Evolutionary conservation across 2,329 filamentous ascomycete species (phyloP).

Genomic region (Beauveria sp.): DNA sequence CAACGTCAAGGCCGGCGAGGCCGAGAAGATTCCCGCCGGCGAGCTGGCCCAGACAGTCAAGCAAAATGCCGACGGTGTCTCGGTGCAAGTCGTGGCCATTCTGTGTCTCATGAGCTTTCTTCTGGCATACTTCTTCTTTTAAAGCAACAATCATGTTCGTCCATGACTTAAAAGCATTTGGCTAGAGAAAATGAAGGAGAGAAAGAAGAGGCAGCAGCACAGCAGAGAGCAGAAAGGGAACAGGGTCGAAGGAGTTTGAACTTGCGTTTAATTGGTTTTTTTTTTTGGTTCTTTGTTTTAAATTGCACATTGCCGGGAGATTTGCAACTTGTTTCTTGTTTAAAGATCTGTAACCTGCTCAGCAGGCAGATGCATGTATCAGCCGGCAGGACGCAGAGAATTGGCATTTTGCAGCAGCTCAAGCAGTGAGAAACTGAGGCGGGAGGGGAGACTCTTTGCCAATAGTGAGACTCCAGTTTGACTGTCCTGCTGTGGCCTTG

Average conservation of each 20-base stretch:
- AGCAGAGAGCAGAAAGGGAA: neutral
- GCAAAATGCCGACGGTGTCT: constrained; percentile 64
- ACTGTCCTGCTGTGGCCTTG: neutral
- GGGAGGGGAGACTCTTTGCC: neutral
- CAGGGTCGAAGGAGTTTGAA: neutral
- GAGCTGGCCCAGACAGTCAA: constrained; percentile 47
- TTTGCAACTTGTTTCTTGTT: neutral
- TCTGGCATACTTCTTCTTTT: constrained; percentile 95
- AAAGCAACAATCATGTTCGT: constrained; percentile 24
- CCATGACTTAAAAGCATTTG: neutral
- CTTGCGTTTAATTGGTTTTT: neutral
- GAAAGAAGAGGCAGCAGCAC: neutral
- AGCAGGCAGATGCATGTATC: neutral
- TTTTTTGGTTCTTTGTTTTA: neutral
- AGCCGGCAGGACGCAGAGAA: neutral
- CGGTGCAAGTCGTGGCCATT: constrained; percentile 74
- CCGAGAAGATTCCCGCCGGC: constrained; percentile 41
- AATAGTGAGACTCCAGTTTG: neutral
- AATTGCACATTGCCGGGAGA: constrained; percentile 2
- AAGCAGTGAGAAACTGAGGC: neutral
- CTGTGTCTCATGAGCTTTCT: constrained; percentile 87
- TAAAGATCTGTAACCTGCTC: neutral
- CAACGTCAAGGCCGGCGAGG: constrained; percentile 50
- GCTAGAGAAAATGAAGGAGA: neutral
- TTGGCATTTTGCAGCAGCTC: neutral